phyloP scores from a whole-genome alignment of 805 yeast genomes.

The Cyberlindnera japonica region DNA sequence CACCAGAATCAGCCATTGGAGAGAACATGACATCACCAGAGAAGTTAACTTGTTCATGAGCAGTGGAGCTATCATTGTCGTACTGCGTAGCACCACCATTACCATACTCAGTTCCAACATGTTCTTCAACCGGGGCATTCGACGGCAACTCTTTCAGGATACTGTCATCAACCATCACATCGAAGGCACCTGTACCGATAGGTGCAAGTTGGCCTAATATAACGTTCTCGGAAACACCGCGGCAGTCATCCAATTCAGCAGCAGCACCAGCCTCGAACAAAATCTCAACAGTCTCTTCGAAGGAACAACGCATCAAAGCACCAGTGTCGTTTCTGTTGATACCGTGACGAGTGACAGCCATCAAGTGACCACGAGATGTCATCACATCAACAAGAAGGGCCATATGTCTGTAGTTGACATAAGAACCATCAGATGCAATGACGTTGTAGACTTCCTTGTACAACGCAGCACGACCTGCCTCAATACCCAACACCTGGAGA shows the following conservation, averaged over 20 bases:
- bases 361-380: conserved; percentile 97
- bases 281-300: conserved; percentile 98
- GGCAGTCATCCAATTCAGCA: conserved; percentile 96
- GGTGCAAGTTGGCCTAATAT: conserved; percentile 98
- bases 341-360: conserved; percentile 99
- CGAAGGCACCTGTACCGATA: conserved; percentile 97
- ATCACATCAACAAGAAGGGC: conserved; percentile 95
- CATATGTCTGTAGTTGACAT: conserved; percentile 97
- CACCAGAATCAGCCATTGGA: conserved; percentile 86
- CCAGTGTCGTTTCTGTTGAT: conserved; percentile 98
- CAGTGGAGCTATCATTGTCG: conserved; percentile 68
- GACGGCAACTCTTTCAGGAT: conserved; percentile 53
- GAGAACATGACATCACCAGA: conserved; percentile 84
- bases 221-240: conserved; percentile 97
- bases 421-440: conserved; percentile 99
- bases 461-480: conserved; percentile 93
- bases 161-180: conserved; percentile 89
- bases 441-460: conserved; percentile 94
- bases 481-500: conserved; percentile 93
- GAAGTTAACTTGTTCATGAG: conserved; percentile 55
- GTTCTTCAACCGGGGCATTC: conserved; percentile 34
- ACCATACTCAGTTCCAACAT: conserved; percentile 37
- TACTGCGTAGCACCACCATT: conserved; percentile 90
- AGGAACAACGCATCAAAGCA: conserved; percentile 98
- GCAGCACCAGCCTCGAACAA: conserved; percentile 96